These are phyloP conservation scores for Phytophthora tubulina DNA, from an alignment of 352 stramenopile species.

Conservation along the genomic window DNA sequence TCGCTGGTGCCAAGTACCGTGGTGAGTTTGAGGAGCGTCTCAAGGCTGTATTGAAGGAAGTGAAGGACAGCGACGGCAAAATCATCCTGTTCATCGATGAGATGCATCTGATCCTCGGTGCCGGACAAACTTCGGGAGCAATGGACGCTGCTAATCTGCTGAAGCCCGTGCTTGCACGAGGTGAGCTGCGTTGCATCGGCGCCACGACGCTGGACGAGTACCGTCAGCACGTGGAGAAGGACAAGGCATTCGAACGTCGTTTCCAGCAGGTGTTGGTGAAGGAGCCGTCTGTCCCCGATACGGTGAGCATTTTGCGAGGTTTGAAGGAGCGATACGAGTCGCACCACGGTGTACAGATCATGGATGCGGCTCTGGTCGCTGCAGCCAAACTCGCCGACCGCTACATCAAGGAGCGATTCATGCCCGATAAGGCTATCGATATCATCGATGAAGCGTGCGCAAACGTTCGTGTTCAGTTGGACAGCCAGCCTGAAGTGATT, in stretches of 20 bases:
- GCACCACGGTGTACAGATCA: conserved; percentile 97
- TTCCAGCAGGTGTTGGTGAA: conserved; percentile 98
- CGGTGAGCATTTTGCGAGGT: conserved; percentile 96
- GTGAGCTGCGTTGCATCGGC: conserved; percentile 97
- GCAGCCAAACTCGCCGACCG: conserved; percentile 95
- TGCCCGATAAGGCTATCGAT: conserved; percentile 96
- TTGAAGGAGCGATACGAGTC: conserved; percentile 97
- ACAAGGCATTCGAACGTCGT: conserved; percentile 97
- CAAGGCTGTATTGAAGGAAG: conserved; percentile 95
- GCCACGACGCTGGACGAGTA: conserved; percentile 99
- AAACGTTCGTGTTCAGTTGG: conserved; percentile 93
- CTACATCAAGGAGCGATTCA: conserved; percentile 93
- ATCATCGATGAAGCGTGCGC: conserved; percentile 95
- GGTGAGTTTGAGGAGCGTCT: conserved; percentile 99
- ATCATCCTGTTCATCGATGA: conserved; percentile 99
- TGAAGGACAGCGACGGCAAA: conserved; percentile 94
- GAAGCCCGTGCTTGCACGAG: conserved; percentile 97
- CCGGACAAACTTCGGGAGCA: conserved; percentile 90
- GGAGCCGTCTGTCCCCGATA: conserved; percentile 95
- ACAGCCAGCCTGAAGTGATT: conserved; percentile 96
- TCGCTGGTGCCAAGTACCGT: conserved; percentile 98
- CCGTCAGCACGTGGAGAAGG: conserved; percentile 98
- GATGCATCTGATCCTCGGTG: conserved; percentile 96
- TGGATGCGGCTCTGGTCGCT: conserved; percentile 93
- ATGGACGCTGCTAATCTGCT: conserved; percentile 99